These are phyloP conservation scores for Emmonsia crescens DNA, from an alignment of 2,329 filamentous ascomycete species.

Conservation along the genomic window DNA sequence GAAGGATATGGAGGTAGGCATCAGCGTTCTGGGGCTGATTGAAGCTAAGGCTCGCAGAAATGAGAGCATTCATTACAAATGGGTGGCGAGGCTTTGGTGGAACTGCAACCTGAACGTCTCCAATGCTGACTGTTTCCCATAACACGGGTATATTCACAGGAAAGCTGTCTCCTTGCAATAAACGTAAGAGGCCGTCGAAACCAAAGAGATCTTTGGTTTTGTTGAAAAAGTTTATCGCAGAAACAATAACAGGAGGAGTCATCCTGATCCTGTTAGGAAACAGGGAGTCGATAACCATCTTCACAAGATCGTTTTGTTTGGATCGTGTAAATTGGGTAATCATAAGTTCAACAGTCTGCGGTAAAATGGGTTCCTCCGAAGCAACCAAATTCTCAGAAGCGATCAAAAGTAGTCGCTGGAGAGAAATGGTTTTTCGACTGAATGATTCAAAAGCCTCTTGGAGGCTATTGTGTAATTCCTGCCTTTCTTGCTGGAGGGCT, in stretches of 20 bases:
- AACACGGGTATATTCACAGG: constrained; percentile 23
- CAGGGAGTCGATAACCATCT: constrained; percentile 28
- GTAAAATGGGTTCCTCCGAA: constrained; percentile 27
- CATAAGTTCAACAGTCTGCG: constrained; percentile 23
- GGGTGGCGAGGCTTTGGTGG: constrained; percentile 25
- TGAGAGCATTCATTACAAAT: constrained; percentile 26
- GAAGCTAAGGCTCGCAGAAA: constrained; percentile 29
- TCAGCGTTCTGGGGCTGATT: constrained; percentile 32
- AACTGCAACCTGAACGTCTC: constrained; percentile 27
- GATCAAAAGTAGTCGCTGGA: constrained; percentile 27
- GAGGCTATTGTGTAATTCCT: constrained; percentile 22
- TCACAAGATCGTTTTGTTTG: constrained; percentile 30
- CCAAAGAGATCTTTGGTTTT: constrained; percentile 31
- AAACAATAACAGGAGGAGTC: constrained; percentile 25
- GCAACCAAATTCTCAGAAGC: constrained; percentile 27
- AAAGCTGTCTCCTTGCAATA: constrained; percentile 24
- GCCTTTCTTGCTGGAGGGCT: constrained; percentile 21
- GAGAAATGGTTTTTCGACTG: constrained; percentile 20
- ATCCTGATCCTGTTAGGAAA: constrained; percentile 29
- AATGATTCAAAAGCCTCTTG: constrained; percentile 22
- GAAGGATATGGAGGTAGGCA: constrained; percentile 29
- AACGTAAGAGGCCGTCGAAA: constrained; percentile 31
- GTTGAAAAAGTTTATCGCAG: constrained; percentile 28
- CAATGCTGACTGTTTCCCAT: constrained; percentile 17
- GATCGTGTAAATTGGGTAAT: constrained; percentile 29